Evolutionary conservation across 2,329 filamentous ascomycete species (phyloP), one percentile per base, ranked within the genome.

Genomic region (Beauveria varroae): DNA sequence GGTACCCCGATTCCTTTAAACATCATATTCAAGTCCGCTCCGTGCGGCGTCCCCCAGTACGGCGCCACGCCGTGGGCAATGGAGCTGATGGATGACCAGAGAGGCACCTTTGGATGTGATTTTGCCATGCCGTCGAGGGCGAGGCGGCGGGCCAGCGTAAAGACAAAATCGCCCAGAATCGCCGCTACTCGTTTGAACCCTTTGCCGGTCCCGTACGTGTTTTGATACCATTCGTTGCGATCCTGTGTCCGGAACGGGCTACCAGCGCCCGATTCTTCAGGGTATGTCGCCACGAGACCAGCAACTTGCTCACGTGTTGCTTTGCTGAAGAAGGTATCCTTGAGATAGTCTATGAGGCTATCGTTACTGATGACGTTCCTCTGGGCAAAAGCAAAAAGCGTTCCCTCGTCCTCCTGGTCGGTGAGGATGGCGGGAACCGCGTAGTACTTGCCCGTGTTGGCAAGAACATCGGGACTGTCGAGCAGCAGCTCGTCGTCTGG

Each of bases 351-450:
- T 40, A 85, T 78, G 0, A 93, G 66, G 6, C 84, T 73, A 1
- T 74, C 73, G 0, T 79, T 84, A 1, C 80, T 87, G 10, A 83
- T 89, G 56, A 93, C 75, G 70, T 92, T 90, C 37, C 73, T 69
- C 65, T 90, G 87, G 71, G 87, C 86, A 40, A 93, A 77, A 5
- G 86, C 78, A 69, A 93, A 91, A 2, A 93, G 72, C 0, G 89
- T 91, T 20, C 89, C 89, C 72, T 93, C 89, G 68, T 93, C 90
- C 75, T 93, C 89, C 72, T 91, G 88, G 68, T 91, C 82, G 47
- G 90, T 89, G 44, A 89, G 81, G 65, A 81, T 81, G 74, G 78
- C 76, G 41, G 79, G 79, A 1, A 81, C 78, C 1, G 76, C 73
- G 22, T 79, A 71, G 62, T 79, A 80, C 5, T 79, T 78, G 16